Evolutionary conservation across 1,284 basidiomycete species (phyloP), one percentile per base, ranked within the genome.

Genomic region (Meira miltonrushii): DNA sequence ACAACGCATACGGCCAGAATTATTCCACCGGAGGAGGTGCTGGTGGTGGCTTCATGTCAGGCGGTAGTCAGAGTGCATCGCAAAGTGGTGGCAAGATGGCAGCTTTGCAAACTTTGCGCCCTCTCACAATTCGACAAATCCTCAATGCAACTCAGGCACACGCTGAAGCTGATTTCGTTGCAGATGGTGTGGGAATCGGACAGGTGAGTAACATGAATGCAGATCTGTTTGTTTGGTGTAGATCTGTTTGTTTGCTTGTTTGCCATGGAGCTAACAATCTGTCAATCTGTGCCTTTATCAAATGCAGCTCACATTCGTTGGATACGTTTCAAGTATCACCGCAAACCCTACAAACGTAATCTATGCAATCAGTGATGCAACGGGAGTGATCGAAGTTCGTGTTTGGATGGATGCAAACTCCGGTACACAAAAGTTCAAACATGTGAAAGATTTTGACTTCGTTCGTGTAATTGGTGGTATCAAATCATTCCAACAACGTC

Each of bases 381-480:
- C 90, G 1, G 94, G 90, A 2, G 82, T 83, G 60, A 86, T 96
- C 37, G 91, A 96, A 72, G 90, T 88, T 23, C 85, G 92, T 39
- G 86, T 88, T 68, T 98, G 94, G 94, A 82, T 88, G 8, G 90
- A 93, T 71, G 83, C 85, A 46, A 82, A 81, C 81, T 39, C 80
- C 74, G 58, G 81, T 82, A 62, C 84, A 85, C 59, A 81, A 10
- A 58, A 57, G 12, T 65, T 68, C 61, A 57, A 65, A 37, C 3
- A 25, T 12, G 9, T 59, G 64, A 92, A 91, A 51, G 86, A 89
- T 78, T 83, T 86, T 48, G 82, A 82, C 40, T 93, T 89, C 75
- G 86, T 94, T 40, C 86, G 89, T n/a, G 85, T 95, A 23, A 84
- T 89, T 39, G 95, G 94, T n/a, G 83, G 83, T n/a, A 80, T 97